Conservation (phyloP, 345 rosid species). For the Brassica incana region DNA sequence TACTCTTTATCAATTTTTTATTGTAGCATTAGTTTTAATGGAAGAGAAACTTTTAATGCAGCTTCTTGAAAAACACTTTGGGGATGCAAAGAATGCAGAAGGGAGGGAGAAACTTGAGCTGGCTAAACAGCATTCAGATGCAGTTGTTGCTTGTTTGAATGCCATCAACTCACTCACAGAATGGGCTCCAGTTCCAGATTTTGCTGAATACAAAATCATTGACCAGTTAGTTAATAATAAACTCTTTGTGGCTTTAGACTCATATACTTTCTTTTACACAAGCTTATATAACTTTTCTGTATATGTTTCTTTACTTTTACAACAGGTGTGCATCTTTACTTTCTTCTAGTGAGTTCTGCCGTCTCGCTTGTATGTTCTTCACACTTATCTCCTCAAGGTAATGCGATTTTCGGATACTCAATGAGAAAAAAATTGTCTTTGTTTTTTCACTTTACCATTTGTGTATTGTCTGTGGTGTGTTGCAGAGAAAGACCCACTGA, state of each 20-base stretch:
- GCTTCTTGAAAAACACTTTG: background rate
- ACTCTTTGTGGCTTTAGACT: background rate
- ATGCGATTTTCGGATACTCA: background rate
- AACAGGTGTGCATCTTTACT: background rate
- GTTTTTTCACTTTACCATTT: background rate
- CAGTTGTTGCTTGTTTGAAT: background rate
- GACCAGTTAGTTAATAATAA: background rate
- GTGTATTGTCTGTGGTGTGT: background rate
- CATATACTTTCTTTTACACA: background rate
- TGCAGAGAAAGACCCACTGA: background rate
- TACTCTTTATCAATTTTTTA: background rate
- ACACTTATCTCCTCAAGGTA: background rate
- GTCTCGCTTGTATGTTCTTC: background rate
- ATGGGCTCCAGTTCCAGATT: background rate
- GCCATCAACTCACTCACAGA: background rate
- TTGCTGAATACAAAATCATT: background rate
- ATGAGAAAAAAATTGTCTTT: background rate
- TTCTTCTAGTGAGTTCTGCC: background rate
- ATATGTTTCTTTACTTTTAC: background rate
- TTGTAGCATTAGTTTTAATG: background rate
- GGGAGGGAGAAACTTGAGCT: background rate
- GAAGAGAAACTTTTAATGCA: background rate
- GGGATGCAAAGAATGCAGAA: background rate
- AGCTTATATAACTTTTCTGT: background rate
- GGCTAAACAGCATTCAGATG: background rate